Conservation (phyloP, 2,329 filamentous ascomycete genomes). For the Chalaropsis thielavioides region DNA sequence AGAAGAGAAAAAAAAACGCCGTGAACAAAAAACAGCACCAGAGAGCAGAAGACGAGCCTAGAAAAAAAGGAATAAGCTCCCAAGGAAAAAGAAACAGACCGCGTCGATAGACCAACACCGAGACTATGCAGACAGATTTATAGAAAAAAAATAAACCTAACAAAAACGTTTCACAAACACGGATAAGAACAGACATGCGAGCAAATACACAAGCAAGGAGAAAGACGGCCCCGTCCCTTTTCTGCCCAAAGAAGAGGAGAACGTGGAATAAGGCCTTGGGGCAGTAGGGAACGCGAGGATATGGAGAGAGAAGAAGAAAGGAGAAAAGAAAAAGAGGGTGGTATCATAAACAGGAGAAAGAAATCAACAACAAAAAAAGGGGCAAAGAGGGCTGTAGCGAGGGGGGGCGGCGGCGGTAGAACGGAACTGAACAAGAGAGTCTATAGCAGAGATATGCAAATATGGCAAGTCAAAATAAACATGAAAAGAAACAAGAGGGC, state of each 20-base stretch:
- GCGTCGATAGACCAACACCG: background rate
- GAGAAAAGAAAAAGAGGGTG: background rate
- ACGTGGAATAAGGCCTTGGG: background rate
- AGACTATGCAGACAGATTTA: background rate
- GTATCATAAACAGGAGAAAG: background rate
- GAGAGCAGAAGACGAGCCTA: background rate
- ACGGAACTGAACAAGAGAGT: background rate
- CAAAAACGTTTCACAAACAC: no score
- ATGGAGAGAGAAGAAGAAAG: background rate
- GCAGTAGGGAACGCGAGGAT: background rate
- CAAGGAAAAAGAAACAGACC: background rate
- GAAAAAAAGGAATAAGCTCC: background rate
- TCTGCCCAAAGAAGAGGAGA: background rate
- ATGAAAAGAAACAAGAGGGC: slow-evolving; percentile 6
- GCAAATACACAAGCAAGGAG: no score
- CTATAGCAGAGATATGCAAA: slow-evolving; percentile 1
- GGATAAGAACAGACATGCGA: no score
- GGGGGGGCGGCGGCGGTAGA: no score
- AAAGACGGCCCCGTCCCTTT: no score
- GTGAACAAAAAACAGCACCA: background rate
- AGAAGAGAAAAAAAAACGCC: no score
- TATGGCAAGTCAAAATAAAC: slow-evolving; percentile 1
- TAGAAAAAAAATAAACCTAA: no score
- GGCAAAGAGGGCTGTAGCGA: background rate
- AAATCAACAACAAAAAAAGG: slow-evolving; percentile 5